Conservation (phyloP, 1,284 basidiomycete genomes). For the Heliocybe sulcata region DNA sequence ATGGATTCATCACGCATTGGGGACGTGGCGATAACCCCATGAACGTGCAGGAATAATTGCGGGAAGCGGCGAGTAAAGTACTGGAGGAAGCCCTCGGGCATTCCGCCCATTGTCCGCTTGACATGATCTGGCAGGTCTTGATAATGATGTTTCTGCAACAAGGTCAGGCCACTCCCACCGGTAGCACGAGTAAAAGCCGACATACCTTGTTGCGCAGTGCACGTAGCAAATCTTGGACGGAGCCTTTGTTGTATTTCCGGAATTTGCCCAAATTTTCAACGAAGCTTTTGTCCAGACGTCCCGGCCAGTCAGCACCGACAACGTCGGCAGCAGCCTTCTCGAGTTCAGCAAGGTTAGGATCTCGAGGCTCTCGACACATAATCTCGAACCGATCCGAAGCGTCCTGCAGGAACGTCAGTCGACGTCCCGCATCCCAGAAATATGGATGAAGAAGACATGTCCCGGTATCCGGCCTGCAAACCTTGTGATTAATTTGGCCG, state of each 20-base stretch:
- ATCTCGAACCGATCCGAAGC: slow-evolving; percentile 97
- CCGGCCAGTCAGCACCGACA: slow-evolving; percentile 86
- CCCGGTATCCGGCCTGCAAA: slow-evolving; percentile 75
- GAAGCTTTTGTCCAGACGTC: slow-evolving; percentile 81
- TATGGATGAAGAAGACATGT: slow-evolving; percentile 89
- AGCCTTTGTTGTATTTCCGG: slow-evolving; percentile 88
- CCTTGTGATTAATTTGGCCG: not conserved
- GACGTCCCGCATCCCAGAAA: slow-evolving; percentile 89
- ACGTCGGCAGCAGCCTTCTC: slow-evolving; percentile 66
- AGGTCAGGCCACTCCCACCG: not conserved
- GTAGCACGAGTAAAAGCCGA: slow-evolving; percentile 6
- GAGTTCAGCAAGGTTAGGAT: slow-evolving; percentile 68
- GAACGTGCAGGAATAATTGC: slow-evolving; percentile 86
- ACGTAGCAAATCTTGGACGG: slow-evolving; percentile 87
- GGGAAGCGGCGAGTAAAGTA: slow-evolving; percentile 97
- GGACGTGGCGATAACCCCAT: slow-evolving; percentile 68
- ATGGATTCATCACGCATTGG: slow-evolving; percentile 71
- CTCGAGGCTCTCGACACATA: slow-evolving; percentile 89
- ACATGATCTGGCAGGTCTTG: slow-evolving; percentile 91
- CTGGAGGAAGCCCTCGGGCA: slow-evolving; percentile 87
- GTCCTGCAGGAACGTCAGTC: slow-evolving; percentile 92
- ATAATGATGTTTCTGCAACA: slow-evolving; percentile 89
- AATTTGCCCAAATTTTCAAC: slow-evolving; percentile 95
- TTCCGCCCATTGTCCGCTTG: slow-evolving; percentile 78
- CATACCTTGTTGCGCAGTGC: slow-evolving; percentile 92